Conservation (phyloP, 495 filamentous ascomycete species). For the Friedmanniomyces simplex region DNA sequence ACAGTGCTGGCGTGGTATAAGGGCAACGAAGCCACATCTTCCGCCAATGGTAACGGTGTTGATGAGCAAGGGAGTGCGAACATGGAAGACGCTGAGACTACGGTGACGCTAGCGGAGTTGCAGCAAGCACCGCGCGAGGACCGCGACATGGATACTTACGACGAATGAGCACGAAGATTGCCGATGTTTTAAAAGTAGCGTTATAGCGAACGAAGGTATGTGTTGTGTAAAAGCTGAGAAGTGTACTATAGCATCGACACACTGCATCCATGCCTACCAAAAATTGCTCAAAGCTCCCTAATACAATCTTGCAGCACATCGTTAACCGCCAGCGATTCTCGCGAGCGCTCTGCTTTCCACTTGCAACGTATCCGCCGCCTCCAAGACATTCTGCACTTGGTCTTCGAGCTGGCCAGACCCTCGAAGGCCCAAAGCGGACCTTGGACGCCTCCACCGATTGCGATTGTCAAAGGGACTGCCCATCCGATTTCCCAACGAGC, state of each 20-base stretch:
- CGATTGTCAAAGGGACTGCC: no score
- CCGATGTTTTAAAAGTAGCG: neutral
- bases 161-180: neutral
- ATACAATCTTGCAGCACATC: no score
- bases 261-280: no score
- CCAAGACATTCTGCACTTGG: no score
- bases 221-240: neutral
- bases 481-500: no score
- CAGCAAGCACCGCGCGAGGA: neutral
- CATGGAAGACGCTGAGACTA: neutral
- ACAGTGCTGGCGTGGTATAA: constrained; percentile 61
- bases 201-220: neutral
- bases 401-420: no score
- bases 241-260: neutral
- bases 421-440: no score
- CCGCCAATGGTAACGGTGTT: neutral
- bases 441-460: no score
- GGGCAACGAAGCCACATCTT: neutral
- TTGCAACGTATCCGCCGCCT: no score
- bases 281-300: no score
- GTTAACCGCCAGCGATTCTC: no score
- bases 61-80: neutral
- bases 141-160: constrained; percentile 8
- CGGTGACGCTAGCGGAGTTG: neutral
- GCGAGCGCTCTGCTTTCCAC: no score